Conservation (phyloP, 805 yeast species). For the Naumovozyma dairenensis region DNA sequence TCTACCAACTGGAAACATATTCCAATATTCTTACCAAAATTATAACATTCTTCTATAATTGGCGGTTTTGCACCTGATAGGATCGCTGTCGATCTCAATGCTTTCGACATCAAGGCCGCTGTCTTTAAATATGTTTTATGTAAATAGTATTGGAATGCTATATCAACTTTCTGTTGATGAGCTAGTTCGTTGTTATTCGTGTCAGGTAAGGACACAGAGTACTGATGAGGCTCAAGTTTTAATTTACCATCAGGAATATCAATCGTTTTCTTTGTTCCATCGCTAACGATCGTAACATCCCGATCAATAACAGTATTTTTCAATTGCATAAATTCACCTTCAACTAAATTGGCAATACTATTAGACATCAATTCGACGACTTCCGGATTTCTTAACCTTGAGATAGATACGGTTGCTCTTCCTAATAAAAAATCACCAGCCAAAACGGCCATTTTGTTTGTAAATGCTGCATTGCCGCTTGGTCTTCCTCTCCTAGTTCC, state of each 20-base stretch:
- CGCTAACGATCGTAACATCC: constrained; percentile 29
- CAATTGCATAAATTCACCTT: constrained; percentile 98
- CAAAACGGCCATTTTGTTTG: constrained; percentile 93
- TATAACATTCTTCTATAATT: constrained; percentile 77
- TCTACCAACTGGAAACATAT: constrained; percentile 94
- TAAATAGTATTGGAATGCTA: constrained; percentile 90
- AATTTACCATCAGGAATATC: constrained; percentile 3
- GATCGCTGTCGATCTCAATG: constrained; percentile 87
- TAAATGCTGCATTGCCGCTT: constrained; percentile 85
- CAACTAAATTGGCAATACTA: constrained; percentile 92
- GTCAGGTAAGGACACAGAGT: constrained; percentile 18
- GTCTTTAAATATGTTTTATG: constrained; percentile 95
- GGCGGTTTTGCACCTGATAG: constrained; percentile 71
- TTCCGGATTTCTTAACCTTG: constrained; percentile 90
- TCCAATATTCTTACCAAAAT: constrained; percentile 88
- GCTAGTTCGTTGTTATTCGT: constrained; percentile 34
- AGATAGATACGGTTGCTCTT: constrained; percentile 91
- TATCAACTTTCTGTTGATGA: constrained; percentile 58
- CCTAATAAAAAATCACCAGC: constrained; percentile 96
- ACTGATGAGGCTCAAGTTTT: constrained; percentile 22
- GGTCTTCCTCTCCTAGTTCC: constrained; percentile 87
- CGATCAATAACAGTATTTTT: constrained; percentile 75
- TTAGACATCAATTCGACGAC: constrained; percentile 93
- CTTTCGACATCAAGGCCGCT: constrained; percentile 87
- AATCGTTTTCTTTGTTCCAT: constrained; percentile 8